phyloP scores from a whole-genome alignment of 768 basidiomycete genomes.

The Russula griseocarnosa region DNA sequence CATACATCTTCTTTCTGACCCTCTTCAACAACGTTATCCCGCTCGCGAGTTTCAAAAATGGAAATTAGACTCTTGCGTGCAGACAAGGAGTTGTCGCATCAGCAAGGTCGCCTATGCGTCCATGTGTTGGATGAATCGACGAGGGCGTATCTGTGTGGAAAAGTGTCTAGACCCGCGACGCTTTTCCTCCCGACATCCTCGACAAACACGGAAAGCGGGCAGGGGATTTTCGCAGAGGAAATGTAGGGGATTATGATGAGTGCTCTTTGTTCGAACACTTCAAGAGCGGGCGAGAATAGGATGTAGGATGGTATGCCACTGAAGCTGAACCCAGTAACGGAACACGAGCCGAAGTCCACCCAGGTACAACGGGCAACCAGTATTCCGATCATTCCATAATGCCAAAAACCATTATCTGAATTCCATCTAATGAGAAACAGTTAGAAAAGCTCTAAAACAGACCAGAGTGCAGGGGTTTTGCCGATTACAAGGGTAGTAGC shows the following conservation, averaged over 20 bases:
- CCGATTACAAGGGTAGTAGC: neutral
- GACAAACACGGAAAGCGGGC: neutral
- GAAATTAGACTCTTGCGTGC: neutral
- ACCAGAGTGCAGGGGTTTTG: neutral
- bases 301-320: neutral
- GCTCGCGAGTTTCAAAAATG: neutral
- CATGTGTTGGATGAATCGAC: neutral
- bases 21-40: neutral
- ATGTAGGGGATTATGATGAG: neutral
- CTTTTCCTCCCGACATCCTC: neutral
- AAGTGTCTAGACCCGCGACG: neutral
- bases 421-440: neutral
- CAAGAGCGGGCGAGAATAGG: neutral
- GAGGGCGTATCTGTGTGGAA: neutral
- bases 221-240: too few species aligned
- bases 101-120: neutral
- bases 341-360: too few species aligned
- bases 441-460: neutral
- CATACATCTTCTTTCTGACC: neutral
- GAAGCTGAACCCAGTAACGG: neutral
- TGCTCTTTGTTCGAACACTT: neutral
- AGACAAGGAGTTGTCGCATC: neutral
- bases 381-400: too few species aligned
- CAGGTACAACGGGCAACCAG: too few species aligned
- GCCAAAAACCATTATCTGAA: too few species aligned